Conservation (phyloP, 495 filamentous ascomycete species). For the Entonaema liquescens region DNA sequence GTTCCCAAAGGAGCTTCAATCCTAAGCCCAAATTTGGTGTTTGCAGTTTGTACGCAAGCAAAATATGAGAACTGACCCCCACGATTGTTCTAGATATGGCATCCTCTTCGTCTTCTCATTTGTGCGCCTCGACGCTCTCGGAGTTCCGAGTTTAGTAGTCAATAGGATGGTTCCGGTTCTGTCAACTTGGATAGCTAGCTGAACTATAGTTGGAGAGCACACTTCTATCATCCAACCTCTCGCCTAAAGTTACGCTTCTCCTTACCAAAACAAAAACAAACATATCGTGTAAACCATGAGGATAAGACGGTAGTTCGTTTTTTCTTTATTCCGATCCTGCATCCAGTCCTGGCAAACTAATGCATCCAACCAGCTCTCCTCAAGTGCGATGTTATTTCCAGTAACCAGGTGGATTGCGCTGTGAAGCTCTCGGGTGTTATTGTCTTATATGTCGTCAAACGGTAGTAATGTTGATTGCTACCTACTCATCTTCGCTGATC, state of each 20-base stretch:
- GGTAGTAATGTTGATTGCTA: not conserved
- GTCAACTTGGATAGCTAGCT: not conserved
- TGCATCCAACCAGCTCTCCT: conserved; percentile 21
- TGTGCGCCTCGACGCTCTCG: not conserved
- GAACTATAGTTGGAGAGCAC: conserved; percentile 1
- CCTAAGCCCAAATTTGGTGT: conserved; percentile 1
- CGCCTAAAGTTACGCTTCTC: not conserved
- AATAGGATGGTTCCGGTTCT: not conserved
- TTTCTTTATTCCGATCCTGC: conserved; percentile 2
- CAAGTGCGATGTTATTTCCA: conserved; percentile 31
- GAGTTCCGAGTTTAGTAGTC: not conserved
- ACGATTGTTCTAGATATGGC: conserved; percentile 21
- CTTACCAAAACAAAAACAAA: not conserved
- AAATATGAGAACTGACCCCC: conserved; percentile 23
- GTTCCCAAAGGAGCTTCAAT: conserved; percentile 3
- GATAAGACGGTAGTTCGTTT: not conserved
- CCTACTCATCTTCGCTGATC: not conserved
- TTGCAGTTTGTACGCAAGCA: not conserved
- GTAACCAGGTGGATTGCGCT: conserved; percentile 32
- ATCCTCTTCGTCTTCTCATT: conserved; percentile 28
- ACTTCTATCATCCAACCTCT: conserved; percentile 17
- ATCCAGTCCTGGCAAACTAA: conserved; percentile 10
- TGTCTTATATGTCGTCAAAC: not conserved
- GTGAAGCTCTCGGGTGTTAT: conserved; percentile 1
- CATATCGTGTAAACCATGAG: not conserved